phyloP scores from a whole-genome alignment of 371 early-diverging fungal genomes.

The Capillidium rhysosporum region DNA sequence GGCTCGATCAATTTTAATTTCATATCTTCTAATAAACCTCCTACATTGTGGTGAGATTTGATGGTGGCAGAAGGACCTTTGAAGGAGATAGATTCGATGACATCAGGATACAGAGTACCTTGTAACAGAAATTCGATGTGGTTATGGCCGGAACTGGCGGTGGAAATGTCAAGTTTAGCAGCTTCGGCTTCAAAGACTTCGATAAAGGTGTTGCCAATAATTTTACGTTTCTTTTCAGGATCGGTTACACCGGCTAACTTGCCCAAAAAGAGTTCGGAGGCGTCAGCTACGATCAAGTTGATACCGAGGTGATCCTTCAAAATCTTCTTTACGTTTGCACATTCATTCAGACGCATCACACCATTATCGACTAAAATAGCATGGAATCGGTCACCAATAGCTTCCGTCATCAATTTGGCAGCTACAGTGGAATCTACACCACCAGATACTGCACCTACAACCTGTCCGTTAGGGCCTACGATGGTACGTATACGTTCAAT shows the following conservation, averaged over 20 bases:
- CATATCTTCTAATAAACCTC: conserved; percentile 90
- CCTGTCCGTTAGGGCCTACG: conserved; percentile 81
- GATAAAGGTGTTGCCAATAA: conserved; percentile 95
- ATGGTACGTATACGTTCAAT: conserved; percentile 75
- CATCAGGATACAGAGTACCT: conserved; percentile 96
- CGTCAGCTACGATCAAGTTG: conserved; percentile 84
- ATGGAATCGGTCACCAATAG: conserved; percentile 92
- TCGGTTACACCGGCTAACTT: conserved; percentile 74
- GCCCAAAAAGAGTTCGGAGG: conserved; percentile 69
- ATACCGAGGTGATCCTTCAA: conserved; percentile 78
- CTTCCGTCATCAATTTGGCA: conserved; percentile 86
- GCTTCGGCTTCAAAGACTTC: conserved; percentile 93
- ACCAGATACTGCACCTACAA: conserved; percentile 91
- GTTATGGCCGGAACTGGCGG: conserved; percentile 28
- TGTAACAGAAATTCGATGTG: conserved; percentile 85
- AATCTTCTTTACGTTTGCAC: conserved; percentile 55
- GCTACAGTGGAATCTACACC: conserved; percentile 96
- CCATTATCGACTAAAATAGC: conserved; percentile 95
- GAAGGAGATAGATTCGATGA: conserved; percentile 94
- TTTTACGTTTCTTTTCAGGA: conserved; percentile 92
- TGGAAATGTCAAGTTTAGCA: conserved; percentile 57
- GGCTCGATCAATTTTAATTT: conserved; percentile 93
- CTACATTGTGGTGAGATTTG: conserved; percentile 98
- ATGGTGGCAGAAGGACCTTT: conserved; percentile 96
- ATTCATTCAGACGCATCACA: conserved; percentile 94